phyloP scores from a whole-genome alignment of 768 basidiomycete species.

The Tubosaeta sp. region DNA sequence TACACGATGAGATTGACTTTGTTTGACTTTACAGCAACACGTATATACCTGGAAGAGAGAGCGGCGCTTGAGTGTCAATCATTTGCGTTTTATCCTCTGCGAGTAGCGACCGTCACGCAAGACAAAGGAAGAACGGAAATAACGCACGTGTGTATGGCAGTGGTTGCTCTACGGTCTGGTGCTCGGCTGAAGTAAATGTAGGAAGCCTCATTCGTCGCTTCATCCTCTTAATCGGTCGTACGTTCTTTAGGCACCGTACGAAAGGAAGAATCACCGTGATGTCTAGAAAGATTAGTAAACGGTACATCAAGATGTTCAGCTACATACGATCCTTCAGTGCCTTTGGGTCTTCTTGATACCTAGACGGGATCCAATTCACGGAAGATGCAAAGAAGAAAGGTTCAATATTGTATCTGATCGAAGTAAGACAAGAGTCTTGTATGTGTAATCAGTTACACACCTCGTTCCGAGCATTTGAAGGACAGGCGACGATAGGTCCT shows the following conservation, averaged over 20 bases:
- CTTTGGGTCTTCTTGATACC: constrained; percentile 37
- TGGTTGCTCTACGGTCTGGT: neutral
- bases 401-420: constrained; percentile 37
- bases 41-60: constrained; percentile 20
- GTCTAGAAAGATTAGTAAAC: constrained; percentile 26
- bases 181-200: constrained; percentile 7
- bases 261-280: constrained; percentile 42
- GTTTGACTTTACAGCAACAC: neutral
- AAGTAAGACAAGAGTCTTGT: neutral
- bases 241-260: constrained; percentile 35
- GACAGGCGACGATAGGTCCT: constrained; percentile 32
- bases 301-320: constrained; percentile 1
- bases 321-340: constrained; percentile 37
- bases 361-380: constrained; percentile 38
- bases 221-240: constrained; percentile 17
- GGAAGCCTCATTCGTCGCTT: constrained; percentile 12
- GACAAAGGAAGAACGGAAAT: neutral
- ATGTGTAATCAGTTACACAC: constrained; percentile 17
- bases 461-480: constrained; percentile 39
- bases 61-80: constrained; percentile 31
- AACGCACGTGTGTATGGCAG: constrained; percentile 14
- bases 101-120: neutral
- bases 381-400: constrained; percentile 44
- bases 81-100: constrained; percentile 13
- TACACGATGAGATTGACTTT: neutral